A percentile compares a stretch with the other conserved stretches of the same genome.
Conservation (phyloP, 2,329 filamentous ascomycete species). For the Helminthosporium solani region DNA sequence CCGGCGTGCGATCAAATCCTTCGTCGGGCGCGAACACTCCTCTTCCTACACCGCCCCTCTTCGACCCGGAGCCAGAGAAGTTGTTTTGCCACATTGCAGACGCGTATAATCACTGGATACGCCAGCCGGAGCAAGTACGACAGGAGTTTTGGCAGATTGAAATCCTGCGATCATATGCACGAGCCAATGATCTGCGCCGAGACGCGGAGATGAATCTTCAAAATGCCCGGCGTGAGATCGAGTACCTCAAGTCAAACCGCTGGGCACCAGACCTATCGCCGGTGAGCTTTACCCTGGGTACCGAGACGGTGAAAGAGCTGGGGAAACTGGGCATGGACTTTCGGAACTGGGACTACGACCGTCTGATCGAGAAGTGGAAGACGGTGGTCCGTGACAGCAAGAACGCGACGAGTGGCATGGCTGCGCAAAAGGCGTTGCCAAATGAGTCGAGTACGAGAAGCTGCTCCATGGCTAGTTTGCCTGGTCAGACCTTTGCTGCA, state of each 20-base stretch:
- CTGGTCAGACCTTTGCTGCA: slow-evolving; percentile 22
- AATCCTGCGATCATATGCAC: slow-evolving; percentile 48
- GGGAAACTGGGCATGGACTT: slow-evolving; percentile 39
- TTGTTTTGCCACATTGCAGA: slow-evolving; percentile 74
- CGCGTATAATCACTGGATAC: slow-evolving; percentile 75
- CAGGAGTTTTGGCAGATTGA: slow-evolving; percentile 51
- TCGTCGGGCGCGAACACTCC: slow-evolving; percentile 35
- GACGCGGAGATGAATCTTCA: slow-evolving; percentile 43
- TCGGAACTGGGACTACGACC: slow-evolving; percentile 45
- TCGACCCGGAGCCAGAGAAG: slow-evolving; percentile 65
- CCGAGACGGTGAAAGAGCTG: slow-evolving; percentile 43
- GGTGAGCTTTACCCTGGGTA: slow-evolving; percentile 40
- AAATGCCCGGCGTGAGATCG: slow-evolving; percentile 44
- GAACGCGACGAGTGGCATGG: slow-evolving; percentile 29
- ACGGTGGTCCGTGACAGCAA: slow-evolving; percentile 37
- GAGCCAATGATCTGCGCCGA: slow-evolving; percentile 40
- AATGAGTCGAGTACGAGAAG: slow-evolving; percentile 18
- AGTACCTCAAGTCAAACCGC: slow-evolving; percentile 41
- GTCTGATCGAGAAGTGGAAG: slow-evolving; percentile 44
- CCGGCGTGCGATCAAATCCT: slow-evolving; percentile 25
- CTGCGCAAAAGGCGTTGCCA: slow-evolving; percentile 39
- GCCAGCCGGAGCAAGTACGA: slow-evolving; percentile 54
- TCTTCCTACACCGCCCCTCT: slow-evolving; percentile 40
- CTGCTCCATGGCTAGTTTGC: slow-evolving; percentile 34
- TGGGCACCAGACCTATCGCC: slow-evolving; percentile 33